These are phyloP conservation scores for Tuber microsphaerosporum DNA, from an alignment of 495 filamentous ascomycete species.

Conservation along the genomic window DNA sequence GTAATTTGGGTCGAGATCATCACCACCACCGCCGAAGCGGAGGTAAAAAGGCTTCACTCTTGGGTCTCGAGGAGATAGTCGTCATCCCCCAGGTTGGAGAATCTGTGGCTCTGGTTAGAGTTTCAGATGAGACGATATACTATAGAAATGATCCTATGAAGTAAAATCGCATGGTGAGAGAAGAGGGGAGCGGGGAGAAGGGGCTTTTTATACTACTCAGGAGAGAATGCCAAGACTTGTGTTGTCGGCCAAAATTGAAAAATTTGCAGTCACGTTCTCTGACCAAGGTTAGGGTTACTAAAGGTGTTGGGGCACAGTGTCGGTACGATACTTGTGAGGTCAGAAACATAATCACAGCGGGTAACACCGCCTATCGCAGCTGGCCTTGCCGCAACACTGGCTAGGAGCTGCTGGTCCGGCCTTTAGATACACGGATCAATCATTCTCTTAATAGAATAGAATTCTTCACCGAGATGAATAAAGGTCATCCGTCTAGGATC, in stretches of 20 bases:
- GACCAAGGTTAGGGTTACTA: not conserved
- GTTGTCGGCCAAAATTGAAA: constrained; percentile 21
- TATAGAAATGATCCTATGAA: constrained; percentile 63
- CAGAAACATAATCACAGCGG: not conserved
- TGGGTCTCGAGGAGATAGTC: constrained; percentile 52
- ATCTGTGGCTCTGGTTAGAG: constrained; percentile 63
- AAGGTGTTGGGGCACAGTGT: not conserved
- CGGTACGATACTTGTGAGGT: not conserved
- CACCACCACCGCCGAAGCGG: constrained; percentile 55
- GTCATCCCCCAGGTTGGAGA: constrained; percentile 57
- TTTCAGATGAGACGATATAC: constrained; percentile 70
- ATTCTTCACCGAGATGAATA: too few relatives aligned
- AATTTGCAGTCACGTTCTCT: not conserved
- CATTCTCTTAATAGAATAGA: not conserved
- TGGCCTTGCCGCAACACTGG: not conserved
- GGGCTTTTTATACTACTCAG: constrained; percentile 24
- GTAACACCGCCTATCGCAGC: not conserved
- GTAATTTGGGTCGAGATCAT: constrained; percentile 56
- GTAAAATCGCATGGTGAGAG: constrained; percentile 44
- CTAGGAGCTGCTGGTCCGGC: not conserved
- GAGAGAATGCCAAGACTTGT: constrained; percentile 2
- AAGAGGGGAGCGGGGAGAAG: constrained; percentile 33
- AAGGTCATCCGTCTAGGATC: not conserved
- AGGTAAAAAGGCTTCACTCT: constrained; percentile 51
- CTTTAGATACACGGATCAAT: not conserved